Base-by-base conservation (phyloP, 805 yeast species). In the Danielia reshetovae region DNA sequence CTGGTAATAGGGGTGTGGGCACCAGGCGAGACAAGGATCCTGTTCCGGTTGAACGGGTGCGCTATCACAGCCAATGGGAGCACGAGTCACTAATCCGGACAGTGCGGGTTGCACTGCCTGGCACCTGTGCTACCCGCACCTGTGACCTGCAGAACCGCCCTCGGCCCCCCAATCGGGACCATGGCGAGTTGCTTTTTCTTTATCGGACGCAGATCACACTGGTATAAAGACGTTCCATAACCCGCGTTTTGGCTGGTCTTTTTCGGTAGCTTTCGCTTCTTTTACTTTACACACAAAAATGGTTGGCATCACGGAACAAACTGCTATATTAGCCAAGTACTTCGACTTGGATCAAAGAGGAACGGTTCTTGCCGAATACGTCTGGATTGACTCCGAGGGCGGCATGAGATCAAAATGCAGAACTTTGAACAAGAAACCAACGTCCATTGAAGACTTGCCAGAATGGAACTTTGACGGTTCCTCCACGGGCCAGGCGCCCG, bases 391-490 rank as follows among this genome's bases (percentile, higher is more conserved):
- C 62, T 85, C 95, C 51, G 75, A 83, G 47, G 95, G 95, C 60
- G 77, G 80, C 57, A 64, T 88, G 54, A 85, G 98, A 72, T 86
- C 97, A 43, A 93, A 93, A 74, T 88, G 96, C 69, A 85, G 81
- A 68, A 93, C 98, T 38, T 71, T 93, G 48, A 56, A 55, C 55
- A 77, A 79, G 67, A 73, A 68, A 56, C 83, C 93, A 36, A 57
- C 76, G 29, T 71, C 83, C 24, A 70, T 87, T 35, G 90, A 84
- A 43, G 95, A 93, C 59, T 75, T 93, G 53, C 97, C 97, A 50
- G 96, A 90, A 69, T 93, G 98, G 98, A 93, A 93, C 76, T 93
- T 93, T 56, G 98, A 93, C 65, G 98, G 98, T 68, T 89, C 97
- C 28, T 89, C 97, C 22, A 93, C 98, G 35, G 88, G 84, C 52